phyloP scores from a whole-genome alignment of 228 moss, liverwort and hornwort genomes.

The Sphagnum fallax region DNA sequence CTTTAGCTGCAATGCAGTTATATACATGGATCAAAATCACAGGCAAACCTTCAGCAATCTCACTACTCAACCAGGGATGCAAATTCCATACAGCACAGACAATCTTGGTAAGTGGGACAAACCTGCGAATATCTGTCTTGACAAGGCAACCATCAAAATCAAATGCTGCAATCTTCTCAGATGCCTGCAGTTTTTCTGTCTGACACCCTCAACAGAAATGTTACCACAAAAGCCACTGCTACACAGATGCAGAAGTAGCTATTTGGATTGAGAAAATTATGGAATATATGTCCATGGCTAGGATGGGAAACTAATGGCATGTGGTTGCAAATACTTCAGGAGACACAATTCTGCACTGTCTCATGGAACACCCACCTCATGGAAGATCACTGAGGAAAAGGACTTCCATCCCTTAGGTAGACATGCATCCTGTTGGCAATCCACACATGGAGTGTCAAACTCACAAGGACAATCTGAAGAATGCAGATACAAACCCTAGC shows the following conservation, averaged over 20 bases:
- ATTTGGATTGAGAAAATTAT: not conserved
- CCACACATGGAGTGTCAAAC: not conserved
- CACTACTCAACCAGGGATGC: no score
- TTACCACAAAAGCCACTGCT: not conserved
- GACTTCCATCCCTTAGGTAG: constrained; percentile 78
- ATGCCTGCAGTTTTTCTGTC: constrained; percentile 54
- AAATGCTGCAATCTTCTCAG: constrained; percentile 91
- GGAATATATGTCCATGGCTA: not conserved
- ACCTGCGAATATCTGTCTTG: constrained; percentile 68
- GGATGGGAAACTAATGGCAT: not conserved
- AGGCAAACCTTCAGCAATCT: no score
- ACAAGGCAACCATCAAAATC: constrained; percentile 96
- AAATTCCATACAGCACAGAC: not conserved
- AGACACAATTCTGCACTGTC: not conserved
- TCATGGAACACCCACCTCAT: constrained; percentile 31
- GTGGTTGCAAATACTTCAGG: not conserved
- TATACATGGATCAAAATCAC: no score
- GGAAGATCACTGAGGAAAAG: constrained; percentile 63
- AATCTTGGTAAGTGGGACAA: constrained; percentile 8
- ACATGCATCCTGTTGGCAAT: constrained; percentile 36
- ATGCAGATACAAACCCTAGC: not conserved
- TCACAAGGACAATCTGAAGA: not conserved
- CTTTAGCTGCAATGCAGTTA: no score
- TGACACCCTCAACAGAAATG: constrained; percentile 17
- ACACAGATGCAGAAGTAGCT: not conserved